A percentile compares a stretch with the other conserved stretches of the same genome.
Evolutionary conservation across 2,329 filamentous ascomycete genomes (phyloP).

Genomic region (Monilinia fructicola): DNA sequence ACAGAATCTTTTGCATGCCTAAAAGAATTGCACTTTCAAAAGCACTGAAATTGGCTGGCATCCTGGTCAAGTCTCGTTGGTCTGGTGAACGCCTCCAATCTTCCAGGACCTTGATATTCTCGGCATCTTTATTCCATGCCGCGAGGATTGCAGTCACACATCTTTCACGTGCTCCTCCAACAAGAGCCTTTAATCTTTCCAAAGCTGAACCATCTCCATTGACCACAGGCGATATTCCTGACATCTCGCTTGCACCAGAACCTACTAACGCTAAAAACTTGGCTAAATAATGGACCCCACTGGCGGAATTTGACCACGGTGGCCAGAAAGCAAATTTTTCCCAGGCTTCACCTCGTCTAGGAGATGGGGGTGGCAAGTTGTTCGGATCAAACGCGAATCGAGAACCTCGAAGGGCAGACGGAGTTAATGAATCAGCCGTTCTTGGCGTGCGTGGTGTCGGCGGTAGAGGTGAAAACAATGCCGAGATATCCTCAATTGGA

Average conservation of each 20-base stretch:
- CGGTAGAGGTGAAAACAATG: slow-evolving; percentile 79
- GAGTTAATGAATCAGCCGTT: slow-evolving; percentile 49
- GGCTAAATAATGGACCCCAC: slow-evolving; percentile 85
- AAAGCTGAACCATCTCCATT: slow-evolving; percentile 55
- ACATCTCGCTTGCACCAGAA: slow-evolving; percentile 84
- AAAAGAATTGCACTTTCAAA: slow-evolving; percentile 80
- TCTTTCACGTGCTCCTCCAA: slow-evolving; percentile 77
- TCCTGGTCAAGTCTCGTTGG: slow-evolving; percentile 81
- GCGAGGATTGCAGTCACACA: slow-evolving; percentile 82
- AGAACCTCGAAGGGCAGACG: slow-evolving; percentile 63
- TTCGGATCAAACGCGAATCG: slow-evolving; percentile 78
- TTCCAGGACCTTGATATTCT: slow-evolving; percentile 88
- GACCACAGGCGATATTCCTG: slow-evolving; percentile 66
- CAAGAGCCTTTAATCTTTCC: slow-evolving; percentile 73
- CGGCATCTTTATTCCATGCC: slow-evolving; percentile 90
- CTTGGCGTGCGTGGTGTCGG: slow-evolving; percentile 67
- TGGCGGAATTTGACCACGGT: slow-evolving; percentile 85
- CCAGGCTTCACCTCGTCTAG: slow-evolving; percentile 80
- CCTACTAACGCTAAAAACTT: slow-evolving; percentile 80
- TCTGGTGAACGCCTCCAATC: slow-evolving; percentile 88
- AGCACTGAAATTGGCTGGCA: slow-evolving; percentile 81
- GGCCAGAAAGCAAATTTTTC: slow-evolving; percentile 97
- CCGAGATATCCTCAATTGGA: slow-evolving; percentile 86
- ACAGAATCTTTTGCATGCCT: slow-evolving; percentile 93
- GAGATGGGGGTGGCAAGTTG: slow-evolving; percentile 73